Base-by-base conservation (phyloP, 2,329 filamentous ascomycete species). In the Trichophaea hybrida region DNA sequence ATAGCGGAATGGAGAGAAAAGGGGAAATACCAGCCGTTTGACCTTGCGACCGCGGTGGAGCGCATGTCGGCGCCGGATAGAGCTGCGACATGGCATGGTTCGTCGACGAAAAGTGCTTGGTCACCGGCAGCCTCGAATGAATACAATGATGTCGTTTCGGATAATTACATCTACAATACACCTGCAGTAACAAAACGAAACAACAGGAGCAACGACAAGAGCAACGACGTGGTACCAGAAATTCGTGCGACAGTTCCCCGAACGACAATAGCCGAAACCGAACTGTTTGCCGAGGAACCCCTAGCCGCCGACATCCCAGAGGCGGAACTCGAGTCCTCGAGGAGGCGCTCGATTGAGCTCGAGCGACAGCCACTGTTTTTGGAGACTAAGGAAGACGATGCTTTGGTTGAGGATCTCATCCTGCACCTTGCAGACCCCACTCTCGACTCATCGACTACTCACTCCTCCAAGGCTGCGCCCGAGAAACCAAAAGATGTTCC, bases 1-100 rank as follows among this genome's bases (percentile, higher is more conserved):
- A 53, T 53, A 34, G 13, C 32, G 24, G 50, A 53, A 37, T 53
- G 50, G 50, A 31, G 32, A 31, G 50, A 53, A n/a, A 53, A 53
- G 32, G 50, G 50, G 12, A 37, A 53, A 35, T 15, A 35, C 50
- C 50, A 53, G 13, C 50, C 50, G 32, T 53, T 53, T 32, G 50
- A 53, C 34, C 34, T 53, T n/a, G 12, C 50, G 32, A 34, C 13
- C 12, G 50, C 34, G 32, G 32, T 37, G n/a, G 50, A 53, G 24
- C 8, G 37, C 32, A n/a, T 34, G 33, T 8, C 32, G 13, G n/a
- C n/a, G 33, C 50, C 50, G 24, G 50, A 53, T 12, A 31, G 34
- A n/a, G 33, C 50, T 37, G 33, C 6, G 33, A 13, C 34, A n/a
- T 35, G 32, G 34, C 10, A n/a, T 37, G 34, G 10, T n/a, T 3